Conservation (phyloP, 2,329 filamentous ascomycete species). For the Aspergillus intermedius region DNA sequence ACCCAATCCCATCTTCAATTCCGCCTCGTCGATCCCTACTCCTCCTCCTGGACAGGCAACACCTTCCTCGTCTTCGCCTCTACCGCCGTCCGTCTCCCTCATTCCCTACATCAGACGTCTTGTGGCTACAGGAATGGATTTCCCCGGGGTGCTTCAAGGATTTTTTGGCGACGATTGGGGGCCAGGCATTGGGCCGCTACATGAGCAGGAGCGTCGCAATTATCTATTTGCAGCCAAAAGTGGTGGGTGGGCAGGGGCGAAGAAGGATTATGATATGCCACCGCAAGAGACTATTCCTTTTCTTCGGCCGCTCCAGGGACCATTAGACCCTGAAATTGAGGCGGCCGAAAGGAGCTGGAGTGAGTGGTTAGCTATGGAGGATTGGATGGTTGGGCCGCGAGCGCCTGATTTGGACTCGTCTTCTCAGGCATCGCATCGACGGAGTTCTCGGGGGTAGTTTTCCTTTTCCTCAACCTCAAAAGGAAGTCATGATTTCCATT, state of each 20-base stretch:
- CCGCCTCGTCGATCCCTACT: constrained; percentile 24
- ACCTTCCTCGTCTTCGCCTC: constrained; percentile 32
- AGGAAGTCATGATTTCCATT: background rate
- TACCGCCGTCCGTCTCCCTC: constrained; percentile 54
- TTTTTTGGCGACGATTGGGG: constrained; percentile 96
- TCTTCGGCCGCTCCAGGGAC: constrained; percentile 70
- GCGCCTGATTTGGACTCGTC: constrained; percentile 50
- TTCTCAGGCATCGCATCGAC: constrained; percentile 28
- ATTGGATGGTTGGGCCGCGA: constrained; percentile 92
- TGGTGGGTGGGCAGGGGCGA: constrained; percentile 81
- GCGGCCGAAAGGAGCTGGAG: constrained; percentile 82
- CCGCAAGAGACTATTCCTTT: constrained; percentile 82
- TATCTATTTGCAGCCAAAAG: constrained; percentile 95
- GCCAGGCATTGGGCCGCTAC: constrained; percentile 69
- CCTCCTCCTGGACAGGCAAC: constrained; percentile 39
- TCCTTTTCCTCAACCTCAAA: background rate
- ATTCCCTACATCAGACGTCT: constrained; percentile 86
- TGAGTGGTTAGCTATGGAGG: constrained; percentile 92
- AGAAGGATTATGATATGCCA: constrained; percentile 81
- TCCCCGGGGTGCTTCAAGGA: constrained; percentile 76
- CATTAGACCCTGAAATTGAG: constrained; percentile 72
- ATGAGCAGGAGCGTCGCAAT: constrained; percentile 85
- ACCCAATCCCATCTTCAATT: constrained; percentile 42
- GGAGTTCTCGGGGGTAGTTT: constrained; percentile 20
- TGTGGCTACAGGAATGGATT: constrained; percentile 86